Evolutionary conservation across 768 basidiomycete species (phyloP).

Genomic region (Megacollybia marginata): DNA sequence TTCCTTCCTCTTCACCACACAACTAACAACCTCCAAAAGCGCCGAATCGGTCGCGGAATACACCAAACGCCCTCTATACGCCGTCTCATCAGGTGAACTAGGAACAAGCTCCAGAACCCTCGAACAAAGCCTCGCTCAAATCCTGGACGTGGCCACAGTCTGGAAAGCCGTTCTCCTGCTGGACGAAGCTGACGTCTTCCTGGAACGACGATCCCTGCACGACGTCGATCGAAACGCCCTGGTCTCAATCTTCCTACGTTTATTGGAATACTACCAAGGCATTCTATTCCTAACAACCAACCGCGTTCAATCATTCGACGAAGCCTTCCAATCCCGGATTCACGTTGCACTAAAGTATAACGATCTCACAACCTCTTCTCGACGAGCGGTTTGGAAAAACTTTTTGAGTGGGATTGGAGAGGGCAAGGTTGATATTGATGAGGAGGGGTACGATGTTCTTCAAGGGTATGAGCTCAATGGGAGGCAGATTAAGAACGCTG

Average conservation of each 20-base stretch:
- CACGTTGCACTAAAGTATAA: slow-evolving; percentile 10
- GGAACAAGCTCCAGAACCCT: slow-evolving; percentile 5
- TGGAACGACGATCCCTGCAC: slow-evolving; percentile 10
- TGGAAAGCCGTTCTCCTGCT: slow-evolving; percentile 16
- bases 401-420: slow-evolving; percentile 6
- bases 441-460: slow-evolving; percentile 7
- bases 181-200: slow-evolving; percentile 18
- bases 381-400: slow-evolving; percentile 8
- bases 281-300: slow-evolving; percentile 13
- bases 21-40: slow-evolving; percentile 25
- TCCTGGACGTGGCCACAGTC: slow-evolving; percentile 10
- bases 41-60: slow-evolving; percentile 15
- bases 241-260: slow-evolving; percentile 14
- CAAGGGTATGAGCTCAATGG: slow-evolving; percentile 8
- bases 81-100: slow-evolving; percentile 14
- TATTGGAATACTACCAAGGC: slow-evolving; percentile 12
- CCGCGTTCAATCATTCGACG: slow-evolving; percentile 6
- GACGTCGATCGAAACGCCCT: slow-evolving; percentile 14
- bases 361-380: slow-evolving; percentile 2
- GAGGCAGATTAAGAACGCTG: slow-evolving; percentile 11
- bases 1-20: too few species aligned
- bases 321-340: slow-evolving; percentile 10
- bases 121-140: slow-evolving; percentile 7
- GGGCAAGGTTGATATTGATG: slow-evolving; percentile 9
- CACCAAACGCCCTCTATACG: slow-evolving; percentile 12